Evolutionary conservation across 2,329 filamentous ascomycete genomes (phyloP).

Genomic region (Botrytis tulipae): DNA sequence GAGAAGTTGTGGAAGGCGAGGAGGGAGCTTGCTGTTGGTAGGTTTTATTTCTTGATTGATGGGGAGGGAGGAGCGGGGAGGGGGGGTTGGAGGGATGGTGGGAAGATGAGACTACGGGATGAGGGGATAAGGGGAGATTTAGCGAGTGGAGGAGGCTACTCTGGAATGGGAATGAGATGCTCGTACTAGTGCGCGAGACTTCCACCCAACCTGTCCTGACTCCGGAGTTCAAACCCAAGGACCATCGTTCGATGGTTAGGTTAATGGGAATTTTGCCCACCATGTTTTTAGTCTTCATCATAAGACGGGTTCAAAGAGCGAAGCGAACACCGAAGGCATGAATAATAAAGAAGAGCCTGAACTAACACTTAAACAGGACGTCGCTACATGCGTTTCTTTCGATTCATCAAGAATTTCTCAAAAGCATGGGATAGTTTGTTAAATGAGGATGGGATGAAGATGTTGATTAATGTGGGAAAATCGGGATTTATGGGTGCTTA

Average conservation of each 20-base stretch:
- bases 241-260: neutral
- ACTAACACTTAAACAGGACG: slow-evolving; percentile 43
- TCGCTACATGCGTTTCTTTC: slow-evolving; percentile 66
- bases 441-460: slow-evolving; percentile 35
- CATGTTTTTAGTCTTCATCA: neutral
- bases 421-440: slow-evolving; percentile 48
- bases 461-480: slow-evolving; percentile 54
- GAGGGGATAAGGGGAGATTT: no score
- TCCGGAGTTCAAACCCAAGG: neutral
- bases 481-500: slow-evolving; percentile 64
- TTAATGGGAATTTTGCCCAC: no score
- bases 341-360: neutral
- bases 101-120: neutral
- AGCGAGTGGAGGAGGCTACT: neutral
- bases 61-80: no score
- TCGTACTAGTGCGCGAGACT: neutral
- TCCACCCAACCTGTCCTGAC: neutral
- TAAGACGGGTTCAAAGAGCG: neutral
- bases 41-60: slow-evolving; percentile 23
- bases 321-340: neutral
- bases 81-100: neutral
- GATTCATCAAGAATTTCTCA: slow-evolving; percentile 61
- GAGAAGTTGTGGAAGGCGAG: slow-evolving; percentile 40
- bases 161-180: neutral
- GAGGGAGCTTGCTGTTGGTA: slow-evolving; percentile 45